Percentiles rank a stretch among this genome's conserved stretches.
phyloP scores from a whole-genome alignment of 2,329 filamentous ascomycete genomes.

The Fonsecaea erecta region DNA sequence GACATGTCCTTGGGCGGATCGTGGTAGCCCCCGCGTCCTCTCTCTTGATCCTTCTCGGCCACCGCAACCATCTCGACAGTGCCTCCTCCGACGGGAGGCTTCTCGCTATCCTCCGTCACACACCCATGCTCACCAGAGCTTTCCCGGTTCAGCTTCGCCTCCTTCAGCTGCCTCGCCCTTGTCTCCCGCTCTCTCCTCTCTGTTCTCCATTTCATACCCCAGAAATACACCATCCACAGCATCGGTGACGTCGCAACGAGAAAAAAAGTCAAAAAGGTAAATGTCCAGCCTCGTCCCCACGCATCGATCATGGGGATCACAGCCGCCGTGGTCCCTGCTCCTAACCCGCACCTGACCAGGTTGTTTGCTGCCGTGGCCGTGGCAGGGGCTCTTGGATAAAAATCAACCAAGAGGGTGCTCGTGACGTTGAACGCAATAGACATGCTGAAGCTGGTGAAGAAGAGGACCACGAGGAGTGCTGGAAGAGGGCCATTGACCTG shows the following conservation, averaged over 20 bases:
- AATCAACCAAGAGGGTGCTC: conserved; percentile 56
- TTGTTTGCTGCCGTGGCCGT: conserved; percentile 60
- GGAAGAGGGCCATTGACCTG: conserved; percentile 42
- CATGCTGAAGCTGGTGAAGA: conserved; percentile 46
- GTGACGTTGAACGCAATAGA: conserved; percentile 50
- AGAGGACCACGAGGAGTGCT: conserved; percentile 43
- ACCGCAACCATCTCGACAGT: conserved; percentile 20
- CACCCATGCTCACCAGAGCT: conserved; percentile 17
- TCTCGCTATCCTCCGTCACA: not conserved
- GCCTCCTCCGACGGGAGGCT: conserved; percentile 21
- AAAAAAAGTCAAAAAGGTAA: conserved; percentile 46
- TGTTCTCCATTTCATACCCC: conserved; percentile 41
- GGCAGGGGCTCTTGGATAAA: conserved; percentile 57
- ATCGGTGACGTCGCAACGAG: conserved; percentile 43
- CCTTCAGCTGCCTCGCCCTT: conserved; percentile 22
- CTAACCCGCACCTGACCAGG: conserved; percentile 58
- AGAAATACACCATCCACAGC: conserved; percentile 40
- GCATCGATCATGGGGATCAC: conserved; percentile 56
- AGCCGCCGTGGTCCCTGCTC: conserved; percentile 57
- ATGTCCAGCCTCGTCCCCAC: conserved; percentile 54
- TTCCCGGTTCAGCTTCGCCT: conserved; percentile 25
- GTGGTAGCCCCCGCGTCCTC: not conserved
- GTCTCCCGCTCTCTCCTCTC: conserved; percentile 30
- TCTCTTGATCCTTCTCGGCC: conserved; percentile 5
- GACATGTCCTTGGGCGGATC: not conserved